Percentiles rank a stretch among this genome's conserved stretches.
Conservation (phyloP, 352 stramenopile genomes). For the Globisporangium sylvaticum region DNA sequence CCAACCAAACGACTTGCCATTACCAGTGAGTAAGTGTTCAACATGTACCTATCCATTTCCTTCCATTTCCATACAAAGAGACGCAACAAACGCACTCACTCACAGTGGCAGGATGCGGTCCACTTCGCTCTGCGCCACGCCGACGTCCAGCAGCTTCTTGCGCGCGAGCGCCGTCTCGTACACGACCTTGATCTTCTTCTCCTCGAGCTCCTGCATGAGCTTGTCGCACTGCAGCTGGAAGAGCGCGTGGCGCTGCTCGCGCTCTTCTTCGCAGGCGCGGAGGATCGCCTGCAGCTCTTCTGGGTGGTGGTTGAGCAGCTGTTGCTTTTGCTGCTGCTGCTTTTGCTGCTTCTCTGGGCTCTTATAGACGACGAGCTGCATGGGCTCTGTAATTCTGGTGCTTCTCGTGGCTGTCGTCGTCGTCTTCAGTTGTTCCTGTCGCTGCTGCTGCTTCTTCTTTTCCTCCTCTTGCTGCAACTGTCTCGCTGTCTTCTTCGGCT, state of each 20-base stretch:
- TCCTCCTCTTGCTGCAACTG: slow-evolving; percentile 2
- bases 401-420: background rate
- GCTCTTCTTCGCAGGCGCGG: slow-evolving; percentile 15
- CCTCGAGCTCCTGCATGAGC: slow-evolving; percentile 19
- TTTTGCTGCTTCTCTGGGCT: background rate
- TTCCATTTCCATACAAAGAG: background rate
- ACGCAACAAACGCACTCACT: background rate
- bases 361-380: background rate
- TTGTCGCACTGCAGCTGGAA: slow-evolving; percentile 21
- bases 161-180: slow-evolving; percentile 27
- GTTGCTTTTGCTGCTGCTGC: background rate
- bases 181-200: slow-evolving; percentile 20
- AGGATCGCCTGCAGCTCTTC: slow-evolving; percentile 14
- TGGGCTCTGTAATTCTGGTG: background rate
- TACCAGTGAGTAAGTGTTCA: background rate
- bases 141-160: slow-evolving; percentile 41
- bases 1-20: background rate
- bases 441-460: background rate
- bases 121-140: slow-evolving; percentile 15
- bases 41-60: background rate
- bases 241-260: slow-evolving; percentile 16
- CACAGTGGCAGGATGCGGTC: slow-evolving; percentile 20
- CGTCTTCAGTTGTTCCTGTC: background rate
- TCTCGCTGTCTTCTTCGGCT: background rate
- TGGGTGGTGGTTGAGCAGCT: background rate